Conservation (phyloP, 1,139 yeast species). For the Kurtzmaniella quercitrusa region DNA sequence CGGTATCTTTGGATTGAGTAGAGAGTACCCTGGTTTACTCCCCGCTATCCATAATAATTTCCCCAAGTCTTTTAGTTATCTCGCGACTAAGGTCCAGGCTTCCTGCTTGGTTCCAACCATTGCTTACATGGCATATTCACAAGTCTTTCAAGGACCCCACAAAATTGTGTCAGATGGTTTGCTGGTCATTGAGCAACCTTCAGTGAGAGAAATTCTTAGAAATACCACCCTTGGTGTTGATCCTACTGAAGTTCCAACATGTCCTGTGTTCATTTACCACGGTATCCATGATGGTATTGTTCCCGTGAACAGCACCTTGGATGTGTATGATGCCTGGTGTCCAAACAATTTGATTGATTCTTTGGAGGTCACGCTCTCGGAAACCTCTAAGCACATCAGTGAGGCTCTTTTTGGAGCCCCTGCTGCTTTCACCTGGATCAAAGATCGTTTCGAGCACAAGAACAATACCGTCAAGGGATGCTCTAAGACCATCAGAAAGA, state of each 20-base stretch:
- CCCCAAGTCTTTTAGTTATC: neutral
- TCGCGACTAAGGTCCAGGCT: neutral
- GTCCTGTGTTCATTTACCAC: slow-evolving; percentile 19
- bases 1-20: slow-evolving; percentile 22
- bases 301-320: slow-evolving; percentile 11
- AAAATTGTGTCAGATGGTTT: neutral
- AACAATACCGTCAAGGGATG: slow-evolving; percentile 9
- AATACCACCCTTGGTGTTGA: slow-evolving; percentile 10
- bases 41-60: neutral
- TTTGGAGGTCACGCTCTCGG: slow-evolving; percentile 12
- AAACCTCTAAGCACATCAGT: slow-evolving; percentile 11
- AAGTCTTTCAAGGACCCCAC: slow-evolving; percentile 4
- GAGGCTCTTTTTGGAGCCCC: slow-evolving; percentile 12
- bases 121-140: slow-evolving; percentile 2
- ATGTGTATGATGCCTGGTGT: slow-evolving; percentile 15
- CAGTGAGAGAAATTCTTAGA: slow-evolving; percentile 8
- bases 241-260: slow-evolving; percentile 12
- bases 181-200: slow-evolving; percentile 8
- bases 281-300: slow-evolving; percentile 16
- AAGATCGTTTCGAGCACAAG: slow-evolving; percentile 1
- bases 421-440: slow-evolving; percentile 13
- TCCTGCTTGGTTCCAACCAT: slow-evolving; percentile 2
- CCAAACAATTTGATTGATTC: slow-evolving; percentile 13
- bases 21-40: slow-evolving; percentile 22
- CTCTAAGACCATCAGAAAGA: slow-evolving; percentile 6